Evolutionary conservation across 2,329 filamentous ascomycete genomes (phyloP).

Genomic region (Colletotrichum tofieldiae): DNA sequence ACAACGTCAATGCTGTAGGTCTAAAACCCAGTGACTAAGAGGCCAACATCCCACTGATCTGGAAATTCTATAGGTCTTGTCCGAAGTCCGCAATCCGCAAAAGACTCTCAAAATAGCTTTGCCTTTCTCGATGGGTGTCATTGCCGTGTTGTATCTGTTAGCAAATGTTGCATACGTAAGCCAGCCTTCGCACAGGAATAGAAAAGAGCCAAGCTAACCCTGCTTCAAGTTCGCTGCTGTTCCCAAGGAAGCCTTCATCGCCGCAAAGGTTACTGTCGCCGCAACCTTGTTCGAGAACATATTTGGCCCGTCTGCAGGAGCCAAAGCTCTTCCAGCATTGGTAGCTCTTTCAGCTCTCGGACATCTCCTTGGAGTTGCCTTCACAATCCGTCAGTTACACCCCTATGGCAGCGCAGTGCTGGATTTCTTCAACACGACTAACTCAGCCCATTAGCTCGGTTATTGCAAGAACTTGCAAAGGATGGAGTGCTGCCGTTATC

Average conservation of each 20-base stretch:
- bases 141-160: constrained; percentile 32
- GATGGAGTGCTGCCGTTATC: constrained; percentile 45
- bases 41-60: not conserved
- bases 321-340: constrained; percentile 30
- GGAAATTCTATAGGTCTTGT: constrained; percentile 1
- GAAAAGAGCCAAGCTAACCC: not conserved
- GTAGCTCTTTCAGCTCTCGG: constrained; percentile 38
- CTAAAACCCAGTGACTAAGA: too few species aligned
- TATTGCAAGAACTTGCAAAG: constrained; percentile 46
- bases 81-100: constrained; percentile 41
- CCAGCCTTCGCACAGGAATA: not conserved
- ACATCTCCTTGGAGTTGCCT: constrained; percentile 35
- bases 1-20: constrained; percentile 37
- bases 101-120: constrained; percentile 33
- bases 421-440: not conserved
- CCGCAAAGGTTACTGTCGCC: constrained; percentile 39
- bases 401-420: not conserved
- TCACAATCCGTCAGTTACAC: constrained; percentile 31
- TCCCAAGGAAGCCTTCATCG: constrained; percentile 39
- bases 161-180: constrained; percentile 37
- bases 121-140: constrained; percentile 34
- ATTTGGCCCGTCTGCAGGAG: constrained; percentile 30
- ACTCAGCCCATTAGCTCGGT: constrained; percentile 21
- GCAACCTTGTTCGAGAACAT: constrained; percentile 39
- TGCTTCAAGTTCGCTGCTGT: constrained; percentile 29